Percentiles rank a stretch among this genome's conserved stretches.
phyloP scores from a whole-genome alignment of 352 stramenopile genomes.

The Phytophthora vignae region DNA sequence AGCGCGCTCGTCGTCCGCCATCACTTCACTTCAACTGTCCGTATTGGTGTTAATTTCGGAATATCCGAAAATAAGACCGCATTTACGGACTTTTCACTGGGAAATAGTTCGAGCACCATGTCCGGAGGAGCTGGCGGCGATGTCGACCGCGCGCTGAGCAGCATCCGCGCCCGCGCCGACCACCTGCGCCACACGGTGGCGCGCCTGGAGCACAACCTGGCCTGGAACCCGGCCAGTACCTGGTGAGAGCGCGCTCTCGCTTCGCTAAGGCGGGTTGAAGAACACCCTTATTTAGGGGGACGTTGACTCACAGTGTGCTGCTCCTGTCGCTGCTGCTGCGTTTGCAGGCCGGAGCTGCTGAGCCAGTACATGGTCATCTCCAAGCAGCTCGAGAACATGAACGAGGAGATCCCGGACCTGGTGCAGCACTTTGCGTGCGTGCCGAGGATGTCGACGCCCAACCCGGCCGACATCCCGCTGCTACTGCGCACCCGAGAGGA shows the following conservation, averaged over 20 bases:
- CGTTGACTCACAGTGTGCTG: neutral
- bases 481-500: conserved; percentile 85
- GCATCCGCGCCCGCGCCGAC: conserved; percentile 82
- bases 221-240: conserved; percentile 82
- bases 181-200: conserved; percentile 82
- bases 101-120: neutral
- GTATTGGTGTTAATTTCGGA: too few species aligned
- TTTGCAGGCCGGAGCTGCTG: conserved; percentile 74
- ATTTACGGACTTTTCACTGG: too few species aligned
- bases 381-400: conserved; percentile 91
- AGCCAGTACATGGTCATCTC: conserved; percentile 90
- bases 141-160: conserved; percentile 80
- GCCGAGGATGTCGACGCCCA: conserved; percentile 83
- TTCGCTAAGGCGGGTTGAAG: neutral
- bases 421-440: conserved; percentile 88
- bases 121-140: conserved; percentile 48
- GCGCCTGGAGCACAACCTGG: conserved; percentile 79
- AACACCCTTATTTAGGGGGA: neutral
- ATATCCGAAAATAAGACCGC: too few species aligned
- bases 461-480: conserved; percentile 79
- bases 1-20: conserved; percentile 10
- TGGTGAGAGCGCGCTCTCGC: conserved; percentile 44
- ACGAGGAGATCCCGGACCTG: conserved; percentile 87
- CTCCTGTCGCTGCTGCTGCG: neutral
- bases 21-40: too few species aligned